Conservation (phyloP, 768 basidiomycete genomes). For the Sporobolomyces roseus region DNA sequence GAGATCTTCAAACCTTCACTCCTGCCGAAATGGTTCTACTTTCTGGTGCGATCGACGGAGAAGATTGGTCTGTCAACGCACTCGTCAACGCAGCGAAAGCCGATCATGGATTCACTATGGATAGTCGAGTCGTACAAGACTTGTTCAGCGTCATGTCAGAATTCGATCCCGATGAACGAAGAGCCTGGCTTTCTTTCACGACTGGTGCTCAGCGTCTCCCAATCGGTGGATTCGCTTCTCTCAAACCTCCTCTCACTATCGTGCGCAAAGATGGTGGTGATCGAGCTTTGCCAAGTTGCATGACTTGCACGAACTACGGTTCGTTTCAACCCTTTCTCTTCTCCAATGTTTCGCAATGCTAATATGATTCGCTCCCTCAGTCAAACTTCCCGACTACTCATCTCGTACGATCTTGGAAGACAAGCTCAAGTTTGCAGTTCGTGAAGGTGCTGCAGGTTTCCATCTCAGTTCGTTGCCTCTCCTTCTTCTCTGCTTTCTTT, state of each 20-base stretch:
- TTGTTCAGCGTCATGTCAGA: slow-evolving; percentile 80
- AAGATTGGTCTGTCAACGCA: slow-evolving; percentile 91
- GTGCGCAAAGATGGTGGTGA: slow-evolving; percentile 92
- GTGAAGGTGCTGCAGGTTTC: slow-evolving; percentile 94
- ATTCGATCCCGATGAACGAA: slow-evolving; percentile 67
- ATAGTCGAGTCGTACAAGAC: slow-evolving; percentile 83
- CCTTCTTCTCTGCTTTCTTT: too few relatives aligned
- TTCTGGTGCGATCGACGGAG: slow-evolving; percentile 57
- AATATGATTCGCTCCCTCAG: slow-evolving; percentile 37
- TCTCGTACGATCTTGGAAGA: slow-evolving; percentile 76
- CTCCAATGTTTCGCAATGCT: neutral
- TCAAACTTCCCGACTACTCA: slow-evolving; percentile 94
- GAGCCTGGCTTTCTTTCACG: slow-evolving; percentile 91
- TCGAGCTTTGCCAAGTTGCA: slow-evolving; percentile 72
- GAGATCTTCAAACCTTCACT: slow-evolving; percentile 85
- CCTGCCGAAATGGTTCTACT: slow-evolving; percentile 92
- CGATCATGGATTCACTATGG: slow-evolving; percentile 95
- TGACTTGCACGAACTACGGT: slow-evolving; percentile 92
- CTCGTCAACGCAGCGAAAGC: slow-evolving; percentile 87
- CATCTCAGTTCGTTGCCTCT: slow-evolving; percentile 56
- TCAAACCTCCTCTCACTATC: slow-evolving; percentile 90
- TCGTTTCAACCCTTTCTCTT: slow-evolving; percentile 1
- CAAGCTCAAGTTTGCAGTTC: slow-evolving; percentile 77
- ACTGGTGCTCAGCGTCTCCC: slow-evolving; percentile 58
- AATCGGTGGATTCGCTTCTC: slow-evolving; percentile 76